Evolutionary conservation across 345 rosid genomes (phyloP).

Genomic region (Lumnitzera racemosa): DNA sequence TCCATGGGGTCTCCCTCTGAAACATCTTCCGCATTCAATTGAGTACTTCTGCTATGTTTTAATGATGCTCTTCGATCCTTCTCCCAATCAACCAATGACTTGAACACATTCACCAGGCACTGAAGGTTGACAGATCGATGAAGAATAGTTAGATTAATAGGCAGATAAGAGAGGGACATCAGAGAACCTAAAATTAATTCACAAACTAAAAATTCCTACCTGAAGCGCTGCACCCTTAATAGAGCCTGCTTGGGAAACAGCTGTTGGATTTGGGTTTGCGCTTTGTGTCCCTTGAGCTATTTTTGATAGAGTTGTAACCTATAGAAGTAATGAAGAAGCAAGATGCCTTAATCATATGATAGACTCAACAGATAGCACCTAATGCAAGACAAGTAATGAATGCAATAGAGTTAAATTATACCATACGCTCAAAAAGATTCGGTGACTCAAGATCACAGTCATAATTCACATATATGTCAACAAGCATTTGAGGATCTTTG

Average conservation of each 20-base stretch:
- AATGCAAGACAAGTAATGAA: not conserved
- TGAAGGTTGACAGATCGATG: conserved; percentile 22
- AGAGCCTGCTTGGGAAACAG: conserved; percentile 66
- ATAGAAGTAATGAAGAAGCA: conserved; percentile 8
- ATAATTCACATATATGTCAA: conserved; percentile 93
- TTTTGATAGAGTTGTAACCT: conserved; percentile 84
- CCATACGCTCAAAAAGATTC: conserved; percentile 98
- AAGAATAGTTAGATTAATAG: not conserved
- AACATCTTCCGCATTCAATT: conserved; percentile 35
- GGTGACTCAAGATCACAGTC: conserved; percentile 99
- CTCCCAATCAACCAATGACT: conserved; percentile 96
- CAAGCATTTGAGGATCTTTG: conserved; percentile 95
- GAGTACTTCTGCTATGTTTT: conserved; percentile 31
- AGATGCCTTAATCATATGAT: not conserved
- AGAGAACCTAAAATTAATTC: not conserved
- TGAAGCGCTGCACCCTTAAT: conserved; percentile 83
- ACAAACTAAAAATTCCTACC: conserved; percentile 35
- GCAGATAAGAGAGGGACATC: not conserved
- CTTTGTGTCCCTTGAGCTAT: conserved; percentile 85
- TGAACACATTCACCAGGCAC: conserved; percentile 89
- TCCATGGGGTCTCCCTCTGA: conserved; percentile 35
- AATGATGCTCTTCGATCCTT: conserved; percentile 43
- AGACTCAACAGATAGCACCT: not conserved
- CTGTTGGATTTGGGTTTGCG: conserved; percentile 76
- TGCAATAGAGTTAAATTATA: conserved; percentile 18